A percentile compares a stretch with the other conserved stretches of the same genome.
phyloP scores from a whole-genome alignment of 768 basidiomycete species.

The Daedaleopsis sinensis region DNA sequence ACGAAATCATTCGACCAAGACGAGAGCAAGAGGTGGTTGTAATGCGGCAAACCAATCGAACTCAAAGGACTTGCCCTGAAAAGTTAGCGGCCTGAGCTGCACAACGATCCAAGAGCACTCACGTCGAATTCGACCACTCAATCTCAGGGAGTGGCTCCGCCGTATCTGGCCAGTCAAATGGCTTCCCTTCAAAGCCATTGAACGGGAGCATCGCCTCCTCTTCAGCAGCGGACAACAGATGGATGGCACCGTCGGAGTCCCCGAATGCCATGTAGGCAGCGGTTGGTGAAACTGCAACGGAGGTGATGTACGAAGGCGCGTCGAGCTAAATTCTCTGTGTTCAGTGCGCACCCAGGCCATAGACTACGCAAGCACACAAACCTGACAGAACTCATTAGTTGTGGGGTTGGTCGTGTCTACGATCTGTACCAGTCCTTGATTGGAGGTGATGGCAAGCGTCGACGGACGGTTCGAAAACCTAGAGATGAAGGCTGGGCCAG shows the following conservation, averaged over 20 bases:
- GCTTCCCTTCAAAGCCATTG: constrained; percentile 88
- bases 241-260: constrained; percentile 82
- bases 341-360: neutral
- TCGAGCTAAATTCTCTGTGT: constrained; percentile 67
- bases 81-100: too few species aligned
- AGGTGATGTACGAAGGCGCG: constrained; percentile 73
- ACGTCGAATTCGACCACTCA: constrained; percentile 86
- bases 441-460: constrained; percentile 74
- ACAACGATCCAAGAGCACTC: constrained; percentile 28
- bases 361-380: constrained; percentile 28
- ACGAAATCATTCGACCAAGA: constrained; percentile 59
- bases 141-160: constrained; percentile 70
- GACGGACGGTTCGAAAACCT: constrained; percentile 77
- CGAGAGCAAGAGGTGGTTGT: constrained; percentile 75
- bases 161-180: constrained; percentile 82
- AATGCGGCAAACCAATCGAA: constrained; percentile 86
- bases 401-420: constrained; percentile 78
- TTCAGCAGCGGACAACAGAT: constrained; percentile 76
- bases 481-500: constrained; percentile 85
- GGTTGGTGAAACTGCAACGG: constrained; percentile 80
- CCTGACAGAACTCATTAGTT: constrained; percentile 83
- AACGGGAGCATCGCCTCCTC: constrained; percentile 66
- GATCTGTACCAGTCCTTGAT: constrained; percentile 82
- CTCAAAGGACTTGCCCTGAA: constrained; percentile 72
- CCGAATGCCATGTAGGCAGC: constrained; percentile 94